These are phyloP conservation scores for Mycena epipterygia DNA, from an alignment of 768 basidiomycete species.

Conservation along the genomic window DNA sequence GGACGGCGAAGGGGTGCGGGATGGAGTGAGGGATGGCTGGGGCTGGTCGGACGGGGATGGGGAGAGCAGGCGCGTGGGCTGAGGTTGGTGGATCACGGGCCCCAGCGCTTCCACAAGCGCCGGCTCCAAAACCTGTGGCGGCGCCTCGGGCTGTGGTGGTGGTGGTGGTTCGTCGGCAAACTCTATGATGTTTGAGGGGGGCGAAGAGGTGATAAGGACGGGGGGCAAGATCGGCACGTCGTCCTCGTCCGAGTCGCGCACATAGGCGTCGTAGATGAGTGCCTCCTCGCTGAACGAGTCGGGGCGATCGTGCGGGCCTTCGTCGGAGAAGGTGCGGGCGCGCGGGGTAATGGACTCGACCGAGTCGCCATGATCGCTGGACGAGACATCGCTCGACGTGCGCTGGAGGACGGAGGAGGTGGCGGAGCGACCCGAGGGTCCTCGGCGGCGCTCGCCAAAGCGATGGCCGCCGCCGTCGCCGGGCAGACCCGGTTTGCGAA, in stretches of 20 bases:
- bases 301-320: constrained; percentile 61
- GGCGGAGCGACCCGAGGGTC: constrained; percentile 44
- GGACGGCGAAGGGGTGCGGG: constrained; percentile 73
- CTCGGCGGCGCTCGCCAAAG: constrained; percentile 69
- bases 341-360: constrained; percentile 51
- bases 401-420: constrained; percentile 52
- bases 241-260: constrained; percentile 66
- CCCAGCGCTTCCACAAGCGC: constrained; percentile 51
- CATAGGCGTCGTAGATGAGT: constrained; percentile 89
- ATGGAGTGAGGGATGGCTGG: constrained; percentile 49
- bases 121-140: constrained; percentile 39
- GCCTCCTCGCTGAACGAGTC: constrained; percentile 87
- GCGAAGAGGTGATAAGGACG: constrained; percentile 48
- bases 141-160: constrained; percentile 15
- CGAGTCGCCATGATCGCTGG: constrained; percentile 76
- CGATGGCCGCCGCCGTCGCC: constrained; percentile 89
- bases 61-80: constrained; percentile 68
- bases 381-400: constrained; percentile 79
- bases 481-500: constrained; percentile 84
- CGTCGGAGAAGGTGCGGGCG: constrained; percentile 63
- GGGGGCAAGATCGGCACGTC: constrained; percentile 41
- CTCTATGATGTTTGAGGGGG: constrained; percentile 34
- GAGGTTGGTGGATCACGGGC: constrained; percentile 74
- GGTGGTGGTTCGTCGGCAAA: constrained; percentile 34
- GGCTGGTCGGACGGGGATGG: constrained; percentile 46